A percentile compares a stretch with the other conserved stretches of the same genome.
phyloP scores from a whole-genome alignment of 768 basidiomycete genomes.

The Mycena polygramma region DNA sequence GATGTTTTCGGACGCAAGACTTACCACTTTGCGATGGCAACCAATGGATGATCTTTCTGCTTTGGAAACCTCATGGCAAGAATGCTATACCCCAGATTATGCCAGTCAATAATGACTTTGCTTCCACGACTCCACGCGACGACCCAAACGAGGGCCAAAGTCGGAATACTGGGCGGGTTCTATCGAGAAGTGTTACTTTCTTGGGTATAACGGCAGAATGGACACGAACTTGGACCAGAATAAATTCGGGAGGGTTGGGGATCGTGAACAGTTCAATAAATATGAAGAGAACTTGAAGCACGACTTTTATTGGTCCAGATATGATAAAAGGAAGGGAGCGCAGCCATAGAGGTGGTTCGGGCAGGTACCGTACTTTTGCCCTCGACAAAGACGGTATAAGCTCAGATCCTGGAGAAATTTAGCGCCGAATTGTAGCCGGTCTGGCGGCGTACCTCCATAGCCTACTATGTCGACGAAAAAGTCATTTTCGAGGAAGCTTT shows the following conservation, averaged over 20 bases:
- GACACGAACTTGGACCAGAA: constrained; percentile 87
- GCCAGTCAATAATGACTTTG: constrained; percentile 98
- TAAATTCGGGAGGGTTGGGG: constrained; percentile 79
- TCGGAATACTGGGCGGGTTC: constrained; percentile 98
- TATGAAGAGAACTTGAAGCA: constrained; percentile 75
- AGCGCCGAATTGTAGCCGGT: not conserved
- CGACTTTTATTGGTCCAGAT: constrained; percentile 85
- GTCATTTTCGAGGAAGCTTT: constrained; percentile 86
- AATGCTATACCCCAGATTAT: constrained; percentile 96
- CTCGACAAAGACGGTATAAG: constrained; percentile 80
- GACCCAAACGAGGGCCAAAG: constrained; percentile 87
- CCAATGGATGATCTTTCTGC: constrained; percentile 74
- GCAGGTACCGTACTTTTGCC: constrained; percentile 76
- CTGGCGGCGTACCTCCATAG: constrained; percentile 74
- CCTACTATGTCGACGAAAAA: constrained; percentile 89
- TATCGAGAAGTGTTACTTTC: constrained; percentile 46
- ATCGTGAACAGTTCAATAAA: constrained; percentile 73
- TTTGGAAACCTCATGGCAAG: constrained; percentile 73
- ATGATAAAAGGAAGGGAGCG: constrained; percentile 72
- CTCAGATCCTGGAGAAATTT: constrained; percentile 70
- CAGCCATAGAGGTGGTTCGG: constrained; percentile 71
- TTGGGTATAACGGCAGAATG: not conserved
- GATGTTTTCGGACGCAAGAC: constrained; percentile 17
- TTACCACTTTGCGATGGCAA: constrained; percentile 83
- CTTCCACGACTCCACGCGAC: constrained; percentile 76